Percentiles rank a stretch among this genome's conserved stretches.
These are phyloP conservation scores for Metschnikowia anglica DNA, from an alignment of 805 yeast genomes.

Conservation along the genomic window DNA sequence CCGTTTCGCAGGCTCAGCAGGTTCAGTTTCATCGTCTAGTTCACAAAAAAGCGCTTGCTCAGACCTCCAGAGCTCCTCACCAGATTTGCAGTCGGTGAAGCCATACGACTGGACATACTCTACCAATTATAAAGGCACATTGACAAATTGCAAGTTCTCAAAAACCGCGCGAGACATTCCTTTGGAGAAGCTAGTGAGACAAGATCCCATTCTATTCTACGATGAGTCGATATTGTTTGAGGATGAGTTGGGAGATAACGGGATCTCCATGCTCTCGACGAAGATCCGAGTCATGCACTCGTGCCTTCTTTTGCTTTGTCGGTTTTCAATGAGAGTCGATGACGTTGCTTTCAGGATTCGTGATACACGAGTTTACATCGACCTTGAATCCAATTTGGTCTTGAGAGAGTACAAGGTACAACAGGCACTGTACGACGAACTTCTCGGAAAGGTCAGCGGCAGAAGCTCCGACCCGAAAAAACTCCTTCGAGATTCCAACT, in stretches of 20 bases:
- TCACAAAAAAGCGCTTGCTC: neutral
- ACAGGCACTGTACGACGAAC: conserved; percentile 35
- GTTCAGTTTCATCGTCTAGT: neutral
- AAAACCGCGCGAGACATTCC: conserved; percentile 52
- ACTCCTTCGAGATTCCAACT: conserved; percentile 65
- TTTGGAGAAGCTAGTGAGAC: conserved; percentile 60
- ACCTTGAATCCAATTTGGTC: conserved; percentile 60
- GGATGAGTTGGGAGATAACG: conserved; percentile 96
- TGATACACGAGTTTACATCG: conserved; percentile 83
- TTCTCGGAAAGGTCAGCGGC: conserved; percentile 27
- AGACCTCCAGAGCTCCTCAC: neutral
- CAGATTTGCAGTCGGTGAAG: conserved; percentile 57
- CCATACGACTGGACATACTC: conserved; percentile 98
- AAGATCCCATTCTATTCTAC: conserved; percentile 84
- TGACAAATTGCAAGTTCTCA: conserved; percentile 24
- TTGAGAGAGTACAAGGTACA: conserved; percentile 77
- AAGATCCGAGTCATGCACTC: conserved; percentile 89
- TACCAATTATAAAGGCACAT: conserved; percentile 69
- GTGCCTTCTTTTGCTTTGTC: conserved; percentile 66
- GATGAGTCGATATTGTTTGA: conserved; percentile 89
- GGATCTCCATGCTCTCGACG: conserved; percentile 72
- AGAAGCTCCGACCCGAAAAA: conserved; percentile 41
- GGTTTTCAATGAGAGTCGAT: conserved; percentile 87
- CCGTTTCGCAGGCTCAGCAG: neutral
- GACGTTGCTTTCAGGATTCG: conserved; percentile 79